Evolutionary conservation across 805 yeast genomes (phyloP), one percentile per base, ranked within the genome.

Genomic region (Ogataea pini): DNA sequence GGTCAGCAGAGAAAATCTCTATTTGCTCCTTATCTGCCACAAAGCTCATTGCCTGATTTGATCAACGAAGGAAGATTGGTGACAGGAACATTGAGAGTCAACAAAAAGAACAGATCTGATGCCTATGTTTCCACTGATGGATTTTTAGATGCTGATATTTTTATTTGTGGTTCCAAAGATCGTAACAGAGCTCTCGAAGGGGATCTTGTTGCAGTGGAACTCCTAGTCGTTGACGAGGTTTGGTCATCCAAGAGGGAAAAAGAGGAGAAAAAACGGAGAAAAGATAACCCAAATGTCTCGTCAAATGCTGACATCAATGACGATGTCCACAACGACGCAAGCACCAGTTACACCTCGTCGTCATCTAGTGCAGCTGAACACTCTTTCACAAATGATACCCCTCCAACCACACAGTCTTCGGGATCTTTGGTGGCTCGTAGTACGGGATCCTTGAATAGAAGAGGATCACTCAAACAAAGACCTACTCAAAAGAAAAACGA

Each of bases 91-190:
- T 73, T 94, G 59, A 79, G 99, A 56, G 99, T 94, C 37, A 94
- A 94, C 71, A 91, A 90, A 69, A 94, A 94, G 69, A 94, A 94
- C 67, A 78, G 99, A 60, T 89, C 97, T 1, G 98, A 94, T 70
- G 99, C 99, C 0, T 94, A 95, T 70, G 98, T 94, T n/a, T 83
- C 96, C 6, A 92, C 98, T 0, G 97, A 91, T 65, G 97, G 97
- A 1, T 78, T 91, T 27, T 77, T 94, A 54, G 99, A 94, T 68
- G 96, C 99, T 0, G 99, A 94, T 68, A 89, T 94, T 52, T 94
- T 90, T 63, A 94, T 94, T 56, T 94, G 98, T 72, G 99, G 99
- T 9, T 91, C 98, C 9, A 94, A 94, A 67, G 99, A 94, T 69
- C 86, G 99, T 67, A 94, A 94, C 69, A 83, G 99, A 65, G 98